Base-by-base conservation (phyloP, 2,329 filamentous ascomycete genomes). In the Trichoderma sp. region DNA sequence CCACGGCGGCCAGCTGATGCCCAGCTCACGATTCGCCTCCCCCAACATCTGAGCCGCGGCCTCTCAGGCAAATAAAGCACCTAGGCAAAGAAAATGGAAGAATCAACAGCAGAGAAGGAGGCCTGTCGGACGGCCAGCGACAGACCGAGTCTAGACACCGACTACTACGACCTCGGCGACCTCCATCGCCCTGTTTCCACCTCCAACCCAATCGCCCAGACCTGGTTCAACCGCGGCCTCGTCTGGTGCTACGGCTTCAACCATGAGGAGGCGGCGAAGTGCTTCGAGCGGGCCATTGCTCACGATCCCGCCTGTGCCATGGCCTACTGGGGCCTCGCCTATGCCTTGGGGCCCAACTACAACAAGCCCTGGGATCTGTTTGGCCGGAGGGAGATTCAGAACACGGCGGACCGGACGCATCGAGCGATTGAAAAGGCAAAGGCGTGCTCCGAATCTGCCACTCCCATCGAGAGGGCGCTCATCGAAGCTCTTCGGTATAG, bases 351-450 rank as follows among this genome's bases (percentile, higher is more conserved):
- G 0, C 92, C 93, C 4, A 94, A 95, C 77, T 90, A 90, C 79
- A 88, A 95, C 82, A 93, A 94, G 76, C 90, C 92, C 0, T 94
- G 93, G 93, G 86, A 88, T 32, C 85, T 88, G 28, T 93, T 94
- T 74, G 91, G 92, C 68, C 80, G 85, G 1, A 80, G 84, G 0
- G 92, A 94, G 74, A 82, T 91, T 5, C 79, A 83, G 12, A 79
- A 76, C 0, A 87, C 85, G 0, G 81, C 91, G 5, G 74, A 76
- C 23, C 74, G 77, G 43, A 80, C 81, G 0, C 78, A 81, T 55
- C 64, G 71, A 2, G 80, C 81, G 26, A 73, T 81, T 3, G 73
- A 74, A 23, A 71, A 75, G 58, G 81, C 82, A 3, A 73, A 72
- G 5, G 70, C 74, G 1, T 72, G 73, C 30, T 67, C 76, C 20